Conservation (phyloP, 495 filamentous ascomycete species). For the Talaromyces nanjingensis region DNA sequence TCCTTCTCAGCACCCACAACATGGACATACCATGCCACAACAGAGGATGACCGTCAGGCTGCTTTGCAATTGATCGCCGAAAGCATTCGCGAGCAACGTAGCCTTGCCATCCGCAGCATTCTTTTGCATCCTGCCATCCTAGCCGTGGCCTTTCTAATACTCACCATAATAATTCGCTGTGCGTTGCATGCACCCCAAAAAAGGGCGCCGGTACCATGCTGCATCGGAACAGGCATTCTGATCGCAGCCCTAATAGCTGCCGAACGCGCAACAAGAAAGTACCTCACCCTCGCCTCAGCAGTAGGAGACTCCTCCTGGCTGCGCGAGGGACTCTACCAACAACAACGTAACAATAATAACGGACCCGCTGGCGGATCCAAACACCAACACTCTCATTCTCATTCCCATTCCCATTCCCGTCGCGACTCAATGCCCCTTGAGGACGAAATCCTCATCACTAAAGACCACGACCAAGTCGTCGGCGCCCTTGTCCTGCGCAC, state of each 20-base stretch:
- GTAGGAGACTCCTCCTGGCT: slow-evolving; percentile 43
- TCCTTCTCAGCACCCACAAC: slow-evolving; percentile 10
- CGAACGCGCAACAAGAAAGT: slow-evolving; percentile 32
- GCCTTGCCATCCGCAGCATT: slow-evolving; percentile 43
- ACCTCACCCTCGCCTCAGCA: slow-evolving; percentile 45
- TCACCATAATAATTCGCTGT: slow-evolving; percentile 33
- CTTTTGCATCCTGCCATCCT: slow-evolving; percentile 45
- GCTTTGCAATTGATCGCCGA: slow-evolving; percentile 48
- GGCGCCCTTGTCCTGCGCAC: slow-evolving; percentile 44
- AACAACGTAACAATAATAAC: slow-evolving; percentile 8
- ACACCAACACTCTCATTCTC: slow-evolving; percentile 2
- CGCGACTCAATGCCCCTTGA: slow-evolving; percentile 14
- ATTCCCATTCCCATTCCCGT: slow-evolving; percentile 1
- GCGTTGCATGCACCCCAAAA: slow-evolving; percentile 36
- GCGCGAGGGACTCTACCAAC: slow-evolving; percentile 21
- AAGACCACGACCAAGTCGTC: slow-evolving; percentile 52
- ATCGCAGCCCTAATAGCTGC: slow-evolving; percentile 38
- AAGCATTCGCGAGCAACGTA: slow-evolving; percentile 58
- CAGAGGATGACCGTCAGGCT: slow-evolving; percentile 29
- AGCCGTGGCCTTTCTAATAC: slow-evolving; percentile 22
- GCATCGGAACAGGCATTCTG: slow-evolving; percentile 32
- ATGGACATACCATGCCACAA: slow-evolving; percentile 17
- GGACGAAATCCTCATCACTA: slow-evolving; percentile 43
- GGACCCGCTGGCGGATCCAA: slow-evolving; percentile 10
- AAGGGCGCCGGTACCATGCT: slow-evolving; percentile 11